A percentile compares a stretch with the other conserved stretches of the same genome.
Conservation (phyloP, 2,329 filamentous ascomycete species). For the Verticillium klebahnii region DNA sequence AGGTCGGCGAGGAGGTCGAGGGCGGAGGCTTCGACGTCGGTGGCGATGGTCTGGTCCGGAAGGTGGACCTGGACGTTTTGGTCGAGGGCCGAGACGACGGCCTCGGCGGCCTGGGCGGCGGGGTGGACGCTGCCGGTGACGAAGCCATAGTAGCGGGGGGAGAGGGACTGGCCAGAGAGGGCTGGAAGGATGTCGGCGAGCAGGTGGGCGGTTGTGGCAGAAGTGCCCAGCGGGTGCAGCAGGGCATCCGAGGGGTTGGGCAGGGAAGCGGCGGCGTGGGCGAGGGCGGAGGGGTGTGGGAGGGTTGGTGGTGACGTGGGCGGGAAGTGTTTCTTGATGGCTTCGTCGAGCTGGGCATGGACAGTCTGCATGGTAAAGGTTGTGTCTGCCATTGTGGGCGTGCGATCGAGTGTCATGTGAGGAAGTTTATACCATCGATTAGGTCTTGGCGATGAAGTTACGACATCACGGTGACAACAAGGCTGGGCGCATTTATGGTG, state of each 20-base stretch:
- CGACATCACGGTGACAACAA: not conserved
- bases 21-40: slow-evolving; percentile 70
- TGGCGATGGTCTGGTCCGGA: slow-evolving; percentile 68
- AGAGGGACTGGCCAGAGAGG: slow-evolving; percentile 59
- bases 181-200: slow-evolving; percentile 45
- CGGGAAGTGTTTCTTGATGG: slow-evolving; percentile 3
- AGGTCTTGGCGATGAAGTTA: not conserved
- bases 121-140: slow-evolving; percentile 79
- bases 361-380: slow-evolving; percentile 1
- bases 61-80: slow-evolving; percentile 84
- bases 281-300: slow-evolving; percentile 28
- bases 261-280: slow-evolving; percentile 33
- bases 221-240: slow-evolving; percentile 19
- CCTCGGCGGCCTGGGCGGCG: slow-evolving; percentile 76
- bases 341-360: slow-evolving; percentile 8
- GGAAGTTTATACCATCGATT: not conserved
- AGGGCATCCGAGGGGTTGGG: slow-evolving; percentile 29
- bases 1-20: slow-evolving; percentile 63
- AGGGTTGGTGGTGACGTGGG: slow-evolving; percentile 28
- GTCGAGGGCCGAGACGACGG: slow-evolving; percentile 74
- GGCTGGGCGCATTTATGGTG: not conserved
- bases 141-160: slow-evolving; percentile 79
- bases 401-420: not conserved
- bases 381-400: not conserved
- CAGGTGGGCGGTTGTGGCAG: slow-evolving; percentile 37